Percentiles rank a stretch among this genome's conserved stretches.
These are phyloP conservation scores for Condylostoma magnum DNA, from an alignment of 169 alveolate genomes.

Conservation along the genomic window DNA sequence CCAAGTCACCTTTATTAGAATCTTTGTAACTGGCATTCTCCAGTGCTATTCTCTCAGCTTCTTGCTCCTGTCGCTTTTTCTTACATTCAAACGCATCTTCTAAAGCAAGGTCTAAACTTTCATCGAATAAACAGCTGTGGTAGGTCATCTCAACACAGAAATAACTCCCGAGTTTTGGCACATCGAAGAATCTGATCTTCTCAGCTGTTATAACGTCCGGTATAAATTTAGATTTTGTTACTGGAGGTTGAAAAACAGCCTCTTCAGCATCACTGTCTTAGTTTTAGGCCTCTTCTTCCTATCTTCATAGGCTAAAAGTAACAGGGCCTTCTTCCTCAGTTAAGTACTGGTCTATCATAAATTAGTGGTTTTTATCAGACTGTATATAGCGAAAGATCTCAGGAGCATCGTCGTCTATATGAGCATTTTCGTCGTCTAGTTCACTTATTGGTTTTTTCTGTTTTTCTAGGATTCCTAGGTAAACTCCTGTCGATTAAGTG, in stretches of 20 bases:
- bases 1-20: slow-evolving; percentile 43
- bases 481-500: slow-evolving; percentile 72
- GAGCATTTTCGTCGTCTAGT: slow-evolving; percentile 70
- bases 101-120: slow-evolving; percentile 57
- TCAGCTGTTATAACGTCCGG: slow-evolving; percentile 71
- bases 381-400: slow-evolving; percentile 44
- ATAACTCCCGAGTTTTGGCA: slow-evolving; percentile 74
- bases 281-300: slow-evolving; percentile 50
- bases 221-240: slow-evolving; percentile 41
- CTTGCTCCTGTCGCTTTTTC: slow-evolving; percentile 56
- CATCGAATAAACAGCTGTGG: slow-evolving; percentile 55
- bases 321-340: slow-evolving; percentile 50
- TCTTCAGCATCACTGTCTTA: slow-evolving; percentile 39
- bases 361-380: slow-evolving; percentile 55
- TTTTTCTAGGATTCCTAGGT: slow-evolving; percentile 50
- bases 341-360: slow-evolving; percentile 47
- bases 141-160: slow-evolving; percentile 62
- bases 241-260: background rate
- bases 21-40: slow-evolving; percentile 45
- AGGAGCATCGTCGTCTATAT: slow-evolving; percentile 43
- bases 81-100: slow-evolving; percentile 51
- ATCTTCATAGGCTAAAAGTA: slow-evolving; percentile 52
- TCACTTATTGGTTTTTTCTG: slow-evolving; percentile 49
- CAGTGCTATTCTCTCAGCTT: slow-evolving; percentile 47
- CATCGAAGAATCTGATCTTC: slow-evolving; percentile 68